Base-by-base conservation (phyloP, 1,284 basidiomycete species). In the Cryptococcus wingfieldii region DNA sequence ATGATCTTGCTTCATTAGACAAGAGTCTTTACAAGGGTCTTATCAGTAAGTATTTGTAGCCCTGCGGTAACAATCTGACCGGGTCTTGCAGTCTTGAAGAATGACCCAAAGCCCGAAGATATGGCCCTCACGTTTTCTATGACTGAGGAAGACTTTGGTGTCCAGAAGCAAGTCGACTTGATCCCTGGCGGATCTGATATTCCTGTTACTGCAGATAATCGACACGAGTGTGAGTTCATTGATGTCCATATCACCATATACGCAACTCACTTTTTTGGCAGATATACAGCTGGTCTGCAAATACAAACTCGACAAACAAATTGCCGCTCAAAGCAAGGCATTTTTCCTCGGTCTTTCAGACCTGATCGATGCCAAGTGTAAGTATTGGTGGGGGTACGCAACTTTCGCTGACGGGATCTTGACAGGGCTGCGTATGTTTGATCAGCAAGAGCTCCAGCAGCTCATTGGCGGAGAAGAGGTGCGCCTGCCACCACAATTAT, bases 41-140 rank as follows among this genome's bases (percentile, higher is more conserved):
- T 1, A 76, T 81, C 60, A 77, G 65, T 71, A 46, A 42, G 67
- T 61, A 2, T 12, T 23, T 47, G 31, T 38, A 10, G 5, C 31
- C 14, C 8, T 27, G 38, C 18, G 28, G 19, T 28, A 31, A 38
- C 13, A 14, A 50, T 38, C 38, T 13, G 28, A 43, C 19, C 27
- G 44, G 25, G 31, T 16, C 38, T 23, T 52, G 18, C 10, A 83
- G 96, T 61, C 77, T 82, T 98, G 44, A 98, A 98, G 75, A 91
- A 96, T 69, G 96, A 95, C 69, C 79, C 84, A 0, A 85, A 95
- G 65, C 84, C 86, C 10, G 93, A 98, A 64, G 94, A 97, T 48
- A 80, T 98, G n/a, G 84, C 90, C 0, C 78, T 98, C 44, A 96
- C 90, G 71, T 98, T 98, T 64, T 90, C 92, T 0, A 83, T 96